Evolutionary conservation across 2,329 filamentous ascomycete species (phyloP).

Genomic region (Claviceps fusiformis): DNA sequence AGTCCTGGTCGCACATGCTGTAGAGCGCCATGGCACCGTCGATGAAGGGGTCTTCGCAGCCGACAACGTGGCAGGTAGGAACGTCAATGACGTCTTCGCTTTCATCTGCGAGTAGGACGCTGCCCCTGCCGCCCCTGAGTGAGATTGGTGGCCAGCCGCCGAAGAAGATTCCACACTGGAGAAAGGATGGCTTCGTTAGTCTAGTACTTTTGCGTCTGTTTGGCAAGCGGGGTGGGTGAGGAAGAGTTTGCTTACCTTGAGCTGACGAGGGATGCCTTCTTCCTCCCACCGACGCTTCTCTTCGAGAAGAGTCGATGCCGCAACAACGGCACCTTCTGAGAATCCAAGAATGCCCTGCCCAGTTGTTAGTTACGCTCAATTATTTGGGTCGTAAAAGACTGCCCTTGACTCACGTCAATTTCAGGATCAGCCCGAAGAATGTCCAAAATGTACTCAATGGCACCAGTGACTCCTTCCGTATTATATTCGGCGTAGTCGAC

Average conservation of each 20-base stretch:
- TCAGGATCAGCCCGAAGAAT: constrained; percentile 17
- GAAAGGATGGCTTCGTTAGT: too few relatives aligned
- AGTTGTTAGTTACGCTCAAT: background rate
- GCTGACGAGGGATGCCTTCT: constrained; percentile 18
- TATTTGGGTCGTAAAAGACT: too few relatives aligned
- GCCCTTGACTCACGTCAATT: constrained; percentile 13
- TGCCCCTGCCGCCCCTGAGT: constrained; percentile 22
- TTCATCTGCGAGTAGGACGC: constrained; percentile 34
- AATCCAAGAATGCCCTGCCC: constrained; percentile 41
- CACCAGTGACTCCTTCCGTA: constrained; percentile 6
- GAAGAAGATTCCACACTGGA: constrained; percentile 35
- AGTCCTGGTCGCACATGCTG: constrained; percentile 47
- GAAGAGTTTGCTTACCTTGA: constrained; percentile 16
- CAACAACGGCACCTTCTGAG: constrained; percentile 45
- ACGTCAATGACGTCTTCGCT: constrained; percentile 35
- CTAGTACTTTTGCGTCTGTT: too few relatives aligned
- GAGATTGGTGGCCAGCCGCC: constrained; percentile 40
- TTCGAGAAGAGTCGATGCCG: constrained; percentile 37
- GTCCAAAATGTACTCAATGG: constrained; percentile 26
- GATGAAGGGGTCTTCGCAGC: constrained; percentile 45
- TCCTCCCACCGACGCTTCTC: constrained; percentile 26
- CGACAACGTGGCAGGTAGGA: constrained; percentile 39
- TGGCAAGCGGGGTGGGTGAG: too few relatives aligned
- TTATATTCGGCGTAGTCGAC: background rate
- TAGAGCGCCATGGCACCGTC: constrained; percentile 47